A percentile compares a stretch with the other conserved stretches of the same genome.
Evolutionary conservation across 164 flowering plant species (phyloP).

Genomic region (Piper betle): DNA sequence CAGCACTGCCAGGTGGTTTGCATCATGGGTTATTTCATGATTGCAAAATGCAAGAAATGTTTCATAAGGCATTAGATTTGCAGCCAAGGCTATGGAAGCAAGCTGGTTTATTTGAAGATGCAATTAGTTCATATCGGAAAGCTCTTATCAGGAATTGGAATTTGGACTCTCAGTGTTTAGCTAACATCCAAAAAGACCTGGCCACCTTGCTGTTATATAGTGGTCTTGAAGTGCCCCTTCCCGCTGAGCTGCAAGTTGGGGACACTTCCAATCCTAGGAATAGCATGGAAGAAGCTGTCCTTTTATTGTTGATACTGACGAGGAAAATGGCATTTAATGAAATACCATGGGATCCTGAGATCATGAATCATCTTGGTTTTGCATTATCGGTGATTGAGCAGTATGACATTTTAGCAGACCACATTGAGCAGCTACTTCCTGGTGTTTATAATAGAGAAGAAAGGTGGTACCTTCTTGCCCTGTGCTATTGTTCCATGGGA

Average conservation of each 20-base stretch:
- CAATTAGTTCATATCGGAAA: conserved; percentile 66
- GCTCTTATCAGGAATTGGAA: conserved; percentile 85
- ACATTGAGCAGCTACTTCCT: conserved; percentile 71
- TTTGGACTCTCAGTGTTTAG: conserved; percentile 43
- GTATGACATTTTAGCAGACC: conserved; percentile 54
- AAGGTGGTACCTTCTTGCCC: conserved; percentile 88
- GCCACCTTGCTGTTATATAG: conserved; percentile 54
- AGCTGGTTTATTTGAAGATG: conserved; percentile 66
- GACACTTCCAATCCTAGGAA: conserved; percentile 32
- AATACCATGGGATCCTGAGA: conserved; percentile 76
- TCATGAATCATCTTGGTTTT: conserved; percentile 67
- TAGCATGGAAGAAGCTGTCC: conserved; percentile 71
- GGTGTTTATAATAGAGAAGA: conserved; percentile 53
- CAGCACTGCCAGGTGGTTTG: conserved; percentile 73
- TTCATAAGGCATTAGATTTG: conserved; percentile 77
- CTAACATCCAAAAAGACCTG: conserved; percentile 40
- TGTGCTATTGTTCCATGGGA: conserved; percentile 78
- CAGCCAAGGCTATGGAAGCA: conserved; percentile 70
- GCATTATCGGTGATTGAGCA: conserved; percentile 55
- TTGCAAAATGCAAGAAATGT: conserved; percentile 76
- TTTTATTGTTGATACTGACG: conserved; percentile 63
- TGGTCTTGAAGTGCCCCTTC: conserved; percentile 56
- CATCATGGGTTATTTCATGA: conserved; percentile 41
- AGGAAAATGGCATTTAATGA: conserved; percentile 36
- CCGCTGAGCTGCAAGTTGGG: conserved; percentile 32